phyloP scores from a whole-genome alignment of 495 filamentous ascomycete species.

The Pseudoneurospora amorphoporcata region DNA sequence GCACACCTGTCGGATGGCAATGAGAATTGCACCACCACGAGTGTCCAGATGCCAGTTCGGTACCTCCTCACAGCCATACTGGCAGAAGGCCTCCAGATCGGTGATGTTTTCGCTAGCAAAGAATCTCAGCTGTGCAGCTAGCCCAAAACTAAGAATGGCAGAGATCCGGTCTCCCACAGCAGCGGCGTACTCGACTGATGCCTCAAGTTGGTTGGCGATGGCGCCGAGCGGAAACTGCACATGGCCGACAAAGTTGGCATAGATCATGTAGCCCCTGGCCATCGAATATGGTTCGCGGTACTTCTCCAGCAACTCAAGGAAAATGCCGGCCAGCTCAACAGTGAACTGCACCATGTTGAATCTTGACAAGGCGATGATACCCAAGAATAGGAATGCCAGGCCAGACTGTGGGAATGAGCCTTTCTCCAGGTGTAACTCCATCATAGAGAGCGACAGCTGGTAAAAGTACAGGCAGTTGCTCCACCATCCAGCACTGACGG shows the following conservation, averaged over 20 bases:
- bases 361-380: slow-evolving; percentile 60
- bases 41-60: slow-evolving; percentile 64
- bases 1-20: slow-evolving; percentile 60
- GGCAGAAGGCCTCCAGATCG: slow-evolving; percentile 65
- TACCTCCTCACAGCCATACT: slow-evolving; percentile 65
- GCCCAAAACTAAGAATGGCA: slow-evolving; percentile 61
- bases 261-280: slow-evolving; percentile 60
- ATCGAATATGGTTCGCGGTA: slow-evolving; percentile 59
- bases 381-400: slow-evolving; percentile 64
- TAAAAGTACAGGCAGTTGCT: slow-evolving; percentile 66
- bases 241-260: slow-evolving; percentile 66
- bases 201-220: slow-evolving; percentile 52
- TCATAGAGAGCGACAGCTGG: slow-evolving; percentile 58
- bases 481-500: slow-evolving; percentile 76
- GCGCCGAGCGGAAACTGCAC: slow-evolving; percentile 52
- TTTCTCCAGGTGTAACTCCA: slow-evolving; percentile 54
- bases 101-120: slow-evolving; percentile 65
- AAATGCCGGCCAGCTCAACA: slow-evolving; percentile 50
- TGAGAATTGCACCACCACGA: slow-evolving; percentile 66
- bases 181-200: slow-evolving; percentile 59
- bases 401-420: slow-evolving; percentile 65
- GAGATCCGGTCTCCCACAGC: slow-evolving; percentile 65
- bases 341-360: slow-evolving; percentile 66
- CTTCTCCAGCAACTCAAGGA: slow-evolving; percentile 54
- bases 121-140: slow-evolving; percentile 59